Evolutionary conservation across 306 rosid species (phyloP).

Genomic region (Parietaria judaica): DNA sequence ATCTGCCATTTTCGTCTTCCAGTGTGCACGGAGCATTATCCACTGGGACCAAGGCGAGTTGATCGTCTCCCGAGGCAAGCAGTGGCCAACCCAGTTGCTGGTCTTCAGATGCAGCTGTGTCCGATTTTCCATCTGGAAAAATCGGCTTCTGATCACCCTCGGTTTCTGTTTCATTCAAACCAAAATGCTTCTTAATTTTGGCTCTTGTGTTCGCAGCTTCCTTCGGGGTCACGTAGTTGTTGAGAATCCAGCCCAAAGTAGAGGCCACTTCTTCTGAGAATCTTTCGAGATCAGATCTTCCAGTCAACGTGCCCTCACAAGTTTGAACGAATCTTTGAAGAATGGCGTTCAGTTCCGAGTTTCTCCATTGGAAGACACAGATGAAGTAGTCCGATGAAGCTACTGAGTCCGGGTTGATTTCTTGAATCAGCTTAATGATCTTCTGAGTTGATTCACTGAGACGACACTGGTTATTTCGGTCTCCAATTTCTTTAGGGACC

Average conservation of each 20-base stretch:
- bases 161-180: conserved; percentile 21
- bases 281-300: conserved; percentile 40
- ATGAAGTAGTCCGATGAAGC: conserved; percentile 38
- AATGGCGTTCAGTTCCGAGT: conserved; percentile 43
- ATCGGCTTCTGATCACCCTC: conserved; percentile 20
- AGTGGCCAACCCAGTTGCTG: conserved; percentile 26
- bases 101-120: conserved; percentile 17
- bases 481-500: conserved; percentile 19
- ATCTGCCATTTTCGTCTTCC: conserved; percentile 39
- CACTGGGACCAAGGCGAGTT: conserved; percentile 15
- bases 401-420: conserved; percentile 34
- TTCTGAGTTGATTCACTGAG: conserved; percentile 29
- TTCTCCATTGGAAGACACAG: conserved; percentile 59
- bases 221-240: conserved; percentile 38
- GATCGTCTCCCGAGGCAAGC: conserved; percentile 30
- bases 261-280: conserved; percentile 43
- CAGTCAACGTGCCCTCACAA: conserved; percentile 39
- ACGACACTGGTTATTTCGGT: conserved; percentile 13
- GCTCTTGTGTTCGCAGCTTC: conserved; percentile 41
- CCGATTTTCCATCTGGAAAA: conserved; percentile 8
- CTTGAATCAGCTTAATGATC: conserved; percentile 51
- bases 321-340: conserved; percentile 41
- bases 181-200: conserved; percentile 61
- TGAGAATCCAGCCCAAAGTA: conserved; percentile 56
- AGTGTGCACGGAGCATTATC: conserved; percentile 22